Base-by-base conservation (phyloP, 164 flowering plant genomes). In the Kingdonia uniflora region DNA sequence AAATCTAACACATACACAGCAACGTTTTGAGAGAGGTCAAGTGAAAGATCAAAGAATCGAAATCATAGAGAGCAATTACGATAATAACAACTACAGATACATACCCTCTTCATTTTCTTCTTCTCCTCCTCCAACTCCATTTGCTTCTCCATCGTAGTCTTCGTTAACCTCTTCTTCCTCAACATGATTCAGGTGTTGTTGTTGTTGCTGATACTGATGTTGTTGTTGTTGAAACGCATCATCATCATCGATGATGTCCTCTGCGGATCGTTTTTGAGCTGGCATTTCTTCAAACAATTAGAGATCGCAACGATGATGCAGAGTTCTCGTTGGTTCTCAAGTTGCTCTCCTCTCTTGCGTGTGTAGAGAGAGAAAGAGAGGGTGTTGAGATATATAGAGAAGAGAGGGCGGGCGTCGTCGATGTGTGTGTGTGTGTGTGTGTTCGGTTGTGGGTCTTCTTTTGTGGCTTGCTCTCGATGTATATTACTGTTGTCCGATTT, bases 1-100 rank as follows among this genome's bases (percentile, higher is more conserved):
- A 73, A 73, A 55, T 75, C 82, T 78, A 69, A 14, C 58, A 50
- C 52, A 44, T 25, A 7, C 14, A 57, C 20, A 49, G 25, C 26
- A 17, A 17, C 26, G n/a, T 24, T 2, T n/a, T n/a, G n/a, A n/a
- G n/a, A n/a, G n/a, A n/a, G n/a, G n/a, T n/a, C n/a, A n/a, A n/a
- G n/a, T 14, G 37, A 24, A 2, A 46, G 25, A 16, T 13, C 40
- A 5, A 35, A n/a, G n/a, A 13, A 57, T 5, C 20, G 11, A 51
- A 43, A n/a, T 17, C 20, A 51, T 14, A 45, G 15, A 25, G 42
- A 19, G 15, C 26, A 46, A 26, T 20, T 5, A 16, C 48, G n/a
- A 1, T 2, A 7, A 38, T 15, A 40, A 2, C 13, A 11, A 49
- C 29, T 19, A 23, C 8, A 1, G 14, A 6, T 33, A 29, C 13